Conservation (phyloP, 176 grass and related monocot species). For the Sorghum bicolor region DNA sequence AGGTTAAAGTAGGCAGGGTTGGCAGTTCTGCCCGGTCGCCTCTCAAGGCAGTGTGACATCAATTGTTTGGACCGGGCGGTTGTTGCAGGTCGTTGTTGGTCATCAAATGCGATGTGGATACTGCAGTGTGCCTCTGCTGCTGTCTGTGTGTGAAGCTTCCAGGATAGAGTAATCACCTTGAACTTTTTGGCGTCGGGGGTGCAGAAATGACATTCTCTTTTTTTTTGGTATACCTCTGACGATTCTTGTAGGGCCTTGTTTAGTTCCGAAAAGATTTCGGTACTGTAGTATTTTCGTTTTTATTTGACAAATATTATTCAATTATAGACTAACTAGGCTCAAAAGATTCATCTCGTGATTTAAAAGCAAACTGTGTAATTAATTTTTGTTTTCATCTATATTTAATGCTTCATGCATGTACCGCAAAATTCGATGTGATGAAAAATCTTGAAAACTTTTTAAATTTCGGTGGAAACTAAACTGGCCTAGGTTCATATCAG, state of each 20-base stretch:
- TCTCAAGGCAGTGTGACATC: not conserved
- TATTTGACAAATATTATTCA: too few relatives aligned
- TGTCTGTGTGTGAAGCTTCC: not conserved
- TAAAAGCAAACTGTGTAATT: too few relatives aligned
- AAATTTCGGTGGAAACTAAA: too few relatives aligned
- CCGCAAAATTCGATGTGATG: too few relatives aligned
- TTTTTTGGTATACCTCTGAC: not conserved
- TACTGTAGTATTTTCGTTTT: too few relatives aligned
- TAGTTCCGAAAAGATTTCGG: too few relatives aligned
- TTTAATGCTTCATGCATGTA: too few relatives aligned
- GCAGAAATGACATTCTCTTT: not conserved
- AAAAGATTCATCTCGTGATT: too few relatives aligned
- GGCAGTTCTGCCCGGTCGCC: slow-evolving; percentile 12
- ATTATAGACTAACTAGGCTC: too few relatives aligned
- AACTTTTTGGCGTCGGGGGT: not conserved
- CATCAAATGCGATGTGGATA: not conserved
- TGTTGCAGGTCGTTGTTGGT: slow-evolving; percentile 6
- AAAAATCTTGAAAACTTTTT: too few relatives aligned
- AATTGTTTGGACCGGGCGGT: not conserved
- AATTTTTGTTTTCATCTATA: too few relatives aligned
- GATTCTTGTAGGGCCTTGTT: too few relatives aligned
- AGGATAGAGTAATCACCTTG: not conserved
- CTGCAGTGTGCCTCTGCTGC: not conserved
- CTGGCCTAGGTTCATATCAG: not conserved
- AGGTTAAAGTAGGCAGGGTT: not conserved